Evolutionary conservation across 306 rosid genomes (phyloP).

Genomic region (Astragalus membranaceus): DNA sequence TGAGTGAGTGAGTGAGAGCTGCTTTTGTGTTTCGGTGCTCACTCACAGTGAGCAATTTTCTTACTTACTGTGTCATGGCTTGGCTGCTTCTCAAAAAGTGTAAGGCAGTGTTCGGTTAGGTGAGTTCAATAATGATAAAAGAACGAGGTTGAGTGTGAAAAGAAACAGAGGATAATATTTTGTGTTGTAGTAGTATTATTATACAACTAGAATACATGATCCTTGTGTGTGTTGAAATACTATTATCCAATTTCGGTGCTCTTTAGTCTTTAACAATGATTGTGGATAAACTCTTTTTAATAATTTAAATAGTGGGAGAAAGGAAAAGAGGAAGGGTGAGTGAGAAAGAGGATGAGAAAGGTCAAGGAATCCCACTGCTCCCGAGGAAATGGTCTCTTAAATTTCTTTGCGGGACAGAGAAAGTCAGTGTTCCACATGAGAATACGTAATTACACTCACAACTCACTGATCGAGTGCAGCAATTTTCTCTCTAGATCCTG

Average conservation of each 20-base stretch:
- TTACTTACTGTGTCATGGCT: constrained; percentile 7
- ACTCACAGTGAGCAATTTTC: too few relatives aligned
- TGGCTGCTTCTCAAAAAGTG: constrained; percentile 21
- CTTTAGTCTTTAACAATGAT: too few relatives aligned
- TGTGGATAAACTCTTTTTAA: background rate
- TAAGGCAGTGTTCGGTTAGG: constrained; percentile 9
- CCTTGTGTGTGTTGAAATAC: too few relatives aligned
- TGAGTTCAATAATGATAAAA: constrained; percentile 6
- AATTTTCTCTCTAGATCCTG: too few relatives aligned
- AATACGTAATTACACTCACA: too few relatives aligned
- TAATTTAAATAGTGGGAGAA: constrained; percentile 8
- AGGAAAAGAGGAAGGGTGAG: background rate
- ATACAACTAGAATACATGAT: too few relatives aligned
- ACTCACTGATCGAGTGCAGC: too few relatives aligned
- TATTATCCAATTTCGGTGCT: too few relatives aligned
- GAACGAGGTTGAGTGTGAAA: constrained; percentile 23
- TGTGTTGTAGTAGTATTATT: too few relatives aligned
- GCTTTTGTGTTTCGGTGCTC: too few relatives aligned
- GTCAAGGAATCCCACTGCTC: constrained; percentile 44
- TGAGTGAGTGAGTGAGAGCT: background rate
- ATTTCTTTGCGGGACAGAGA: constrained; percentile 21
- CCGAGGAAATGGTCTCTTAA: constrained; percentile 51
- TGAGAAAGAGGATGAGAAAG: too few relatives aligned
- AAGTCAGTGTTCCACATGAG: background rate
- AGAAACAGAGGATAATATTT: constrained; percentile 1